Conservation (phyloP, 768 basidiomycete genomes). For the Cytidiella melzeri region DNA sequence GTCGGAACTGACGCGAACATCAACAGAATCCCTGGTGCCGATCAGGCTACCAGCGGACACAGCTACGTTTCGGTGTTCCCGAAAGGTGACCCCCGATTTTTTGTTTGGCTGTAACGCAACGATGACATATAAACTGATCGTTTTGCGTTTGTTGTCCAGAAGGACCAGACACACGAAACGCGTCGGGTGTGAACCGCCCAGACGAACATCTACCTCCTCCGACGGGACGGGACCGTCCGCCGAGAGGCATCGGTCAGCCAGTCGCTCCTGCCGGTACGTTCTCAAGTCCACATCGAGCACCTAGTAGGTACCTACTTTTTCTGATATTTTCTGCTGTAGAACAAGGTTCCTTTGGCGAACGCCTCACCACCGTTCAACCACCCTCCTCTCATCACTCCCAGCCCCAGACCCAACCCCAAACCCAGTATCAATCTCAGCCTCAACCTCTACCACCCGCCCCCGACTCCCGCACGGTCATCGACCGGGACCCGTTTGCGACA, state of each 20-base stretch:
- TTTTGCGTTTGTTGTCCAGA: constrained; percentile 5
- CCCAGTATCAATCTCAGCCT: background rate
- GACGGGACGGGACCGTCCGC: constrained; percentile 20
- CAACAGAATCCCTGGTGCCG: constrained; percentile 21
- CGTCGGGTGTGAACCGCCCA: constrained; percentile 4
- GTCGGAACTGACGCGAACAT: constrained; percentile 21
- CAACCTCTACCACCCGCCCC: constrained; percentile 11
- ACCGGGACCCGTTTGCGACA: constrained; percentile 26
- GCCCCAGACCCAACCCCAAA: constrained; percentile 3
- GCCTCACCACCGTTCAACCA: background rate
- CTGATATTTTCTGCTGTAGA: background rate
- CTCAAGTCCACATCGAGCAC: background rate
- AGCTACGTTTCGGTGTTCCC: constrained; percentile 19
- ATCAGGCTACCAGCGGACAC: constrained; percentile 23
- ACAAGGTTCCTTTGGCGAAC: constrained; percentile 4
- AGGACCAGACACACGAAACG: constrained; percentile 1
- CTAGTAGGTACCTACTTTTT: background rate
- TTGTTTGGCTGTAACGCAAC: background rate
- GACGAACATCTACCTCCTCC: constrained; percentile 21
- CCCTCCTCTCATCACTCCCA: too few relatives aligned
- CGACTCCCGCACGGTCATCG: constrained; percentile 25
- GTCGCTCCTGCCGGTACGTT: constrained; percentile 6
- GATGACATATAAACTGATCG: background rate
- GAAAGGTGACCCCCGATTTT: constrained; percentile 12
- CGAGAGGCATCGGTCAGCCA: constrained; percentile 10